Evolutionary conservation across 306 rosid genomes (phyloP), one percentile per base, ranked within the genome.

Genomic region (Dryas alaskensis): DNA sequence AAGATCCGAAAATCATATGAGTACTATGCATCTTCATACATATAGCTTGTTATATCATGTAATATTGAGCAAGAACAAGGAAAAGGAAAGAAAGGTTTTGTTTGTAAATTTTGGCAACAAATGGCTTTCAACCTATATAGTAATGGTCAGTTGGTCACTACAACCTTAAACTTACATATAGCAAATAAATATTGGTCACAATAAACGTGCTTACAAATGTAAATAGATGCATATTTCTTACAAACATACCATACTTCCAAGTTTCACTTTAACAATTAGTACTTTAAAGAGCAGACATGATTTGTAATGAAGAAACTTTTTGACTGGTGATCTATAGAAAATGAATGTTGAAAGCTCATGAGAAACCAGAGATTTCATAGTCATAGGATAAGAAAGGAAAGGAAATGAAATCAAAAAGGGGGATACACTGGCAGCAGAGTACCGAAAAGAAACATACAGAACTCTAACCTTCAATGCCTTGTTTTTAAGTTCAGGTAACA

Each of bases 401-500:
- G 22, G 22, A 22, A 22, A 22, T 22, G 22, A 22, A 22, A 22
- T 22, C 0, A 63, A 8, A 3, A n/a, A 17, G 4, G 55, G 17
- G 1, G 8, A 8, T n/a, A 68, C 10, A 9, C 48, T 0, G 27
- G 48, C 4, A 52, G 48, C 25, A 50, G n/a, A 52, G 47, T 10
- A 69, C 25, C 62, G 22, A 8, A 60, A 52, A 22, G 59, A 51
- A 8, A 10, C 16, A 61, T 19, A 8, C 0, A 42, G 43, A 40
- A 61, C 43, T 67, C 81, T 59, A 75, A 94, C 99, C 99, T 87
- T 94, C 83, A 89, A 63, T 70, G 99, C 89, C 87, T 92, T 94
- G 83, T 67, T 76, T 84, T 92, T 94, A 0, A 94, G 84, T 72
- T 87, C 86, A 66, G 99, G 92, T 73, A 94, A 88, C 90, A 88